Base-by-base conservation (phyloP, 2,329 filamentous ascomycete species). In the Nakataea oryzae region DNA sequence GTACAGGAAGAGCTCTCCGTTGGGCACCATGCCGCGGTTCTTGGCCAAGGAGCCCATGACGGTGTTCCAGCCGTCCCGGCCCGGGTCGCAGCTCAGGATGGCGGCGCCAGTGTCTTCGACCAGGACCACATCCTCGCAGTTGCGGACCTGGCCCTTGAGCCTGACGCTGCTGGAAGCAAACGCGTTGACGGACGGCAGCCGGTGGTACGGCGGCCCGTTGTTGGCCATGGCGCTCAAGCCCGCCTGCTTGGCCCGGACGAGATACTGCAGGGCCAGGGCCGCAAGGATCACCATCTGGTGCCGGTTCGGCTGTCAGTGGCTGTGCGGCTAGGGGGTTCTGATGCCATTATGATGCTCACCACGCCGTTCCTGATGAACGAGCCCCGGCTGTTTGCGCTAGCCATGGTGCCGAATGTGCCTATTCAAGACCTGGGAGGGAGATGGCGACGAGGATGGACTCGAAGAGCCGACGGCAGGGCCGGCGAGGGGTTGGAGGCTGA, bases 11-110 rank as follows among this genome's bases (percentile, higher is more conserved):
- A 79, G 64, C 3, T 68, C 65, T 21, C 70, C 75, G 14, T 65
- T 67, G 54, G 60, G 54, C 24, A 47, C 30, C 7, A 41, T 11
- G 29, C 2, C 65, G 55, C 21, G 63, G 58, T 4, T 65, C 60
- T 28, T 63, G 65, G 3, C 65, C 64, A n/a, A 64, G 24, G 57
- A 67, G 14, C 63, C 76, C 75, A 77, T 75, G 63, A 78, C 75
- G 3, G 73, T 76, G 64, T 78, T 78, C 68, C 71, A 74, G 11
- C 67, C 70, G 62, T 78, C 76, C 3, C 75, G 69, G 5, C 75
- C 76, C 0, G 71, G 65, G 26, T 77, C 76, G 58, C 75, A 78
- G 17, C 69, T 71, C 3, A 76, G 58, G 30, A 78, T 67, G 1
- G 75, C 76, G 2, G 76, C 5, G 21, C 73, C 71, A 14, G 68